Conservation (phyloP, 169 alveolate genomes). For the Amoebophrya sp. region DNA sequence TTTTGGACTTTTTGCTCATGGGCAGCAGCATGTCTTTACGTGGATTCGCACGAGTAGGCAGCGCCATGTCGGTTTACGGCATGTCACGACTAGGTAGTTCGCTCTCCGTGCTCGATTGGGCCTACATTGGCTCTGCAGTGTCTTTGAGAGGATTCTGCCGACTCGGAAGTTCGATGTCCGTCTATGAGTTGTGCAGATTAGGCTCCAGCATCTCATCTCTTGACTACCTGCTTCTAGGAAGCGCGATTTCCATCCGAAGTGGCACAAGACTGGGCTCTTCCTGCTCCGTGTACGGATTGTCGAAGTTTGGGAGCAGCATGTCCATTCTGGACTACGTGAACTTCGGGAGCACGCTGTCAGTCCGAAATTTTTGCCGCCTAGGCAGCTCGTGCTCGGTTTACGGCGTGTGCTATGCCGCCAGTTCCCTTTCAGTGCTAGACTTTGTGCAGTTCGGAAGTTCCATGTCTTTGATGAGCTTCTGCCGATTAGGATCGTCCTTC, state of each 20-base stretch:
- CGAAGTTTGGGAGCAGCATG: background rate
- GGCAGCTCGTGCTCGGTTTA: background rate
- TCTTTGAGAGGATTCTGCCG: background rate
- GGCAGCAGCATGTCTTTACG: background rate
- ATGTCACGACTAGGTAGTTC: constrained; percentile 25
- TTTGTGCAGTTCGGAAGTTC: background rate
- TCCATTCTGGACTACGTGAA: background rate
- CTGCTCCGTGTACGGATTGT: background rate
- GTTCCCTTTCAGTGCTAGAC: background rate
- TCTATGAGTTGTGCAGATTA: background rate
- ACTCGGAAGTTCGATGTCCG: background rate
- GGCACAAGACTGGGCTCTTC: background rate
- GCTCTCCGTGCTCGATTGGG: constrained; percentile 14
- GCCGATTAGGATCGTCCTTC: background rate
- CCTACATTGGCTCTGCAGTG: background rate
- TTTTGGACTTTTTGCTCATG: background rate
- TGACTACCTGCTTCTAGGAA: background rate
- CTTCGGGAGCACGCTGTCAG: background rate
- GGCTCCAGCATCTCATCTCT: background rate
- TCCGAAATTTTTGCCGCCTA: background rate
- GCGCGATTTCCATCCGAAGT: background rate
- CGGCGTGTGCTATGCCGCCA: background rate
- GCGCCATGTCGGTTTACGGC: background rate
- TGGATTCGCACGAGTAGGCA: background rate
- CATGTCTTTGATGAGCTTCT: background rate